Base-by-base conservation (phyloP, 2,329 filamentous ascomycete genomes). In the Fusarium floridanum region DNA sequence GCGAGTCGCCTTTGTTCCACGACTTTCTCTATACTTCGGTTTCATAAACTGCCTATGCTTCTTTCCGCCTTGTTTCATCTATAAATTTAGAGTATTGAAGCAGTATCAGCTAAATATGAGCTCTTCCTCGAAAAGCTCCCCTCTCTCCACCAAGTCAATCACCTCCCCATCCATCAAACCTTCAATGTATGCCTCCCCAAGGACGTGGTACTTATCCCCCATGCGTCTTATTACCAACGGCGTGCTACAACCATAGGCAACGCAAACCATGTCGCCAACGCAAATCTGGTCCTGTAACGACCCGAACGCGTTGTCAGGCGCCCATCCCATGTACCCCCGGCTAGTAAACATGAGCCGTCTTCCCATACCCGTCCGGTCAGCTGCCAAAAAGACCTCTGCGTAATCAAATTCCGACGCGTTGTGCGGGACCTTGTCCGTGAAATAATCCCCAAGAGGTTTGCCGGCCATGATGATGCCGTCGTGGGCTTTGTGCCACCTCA, bases 151-250 rank as follows among this genome's bases (percentile, higher is more conserved):
- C 53, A 60, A 20, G 8, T 16, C 24, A 24, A 63, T 56, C 41
- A 29, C 62, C 34, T 71, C 66, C 43, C 62, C 66, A 55, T 69
- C 66, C 69, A 71, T 66, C 34, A 71, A 36, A 8, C 69, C 69
- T 39, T 71, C 61, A 6, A 71, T 37, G 34, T 71, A 71, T 27
- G 69, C 69, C 62, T 71, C 69, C 11, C 69, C 69, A 20, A 71
- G 43, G 11, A 69, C 69, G 17, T 60, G 37, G 36, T 45, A 60
- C 11, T 59, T 55, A 11, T 63, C 69, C 9, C 59, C 62, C 24
- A 53, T 24, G 2, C 37, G 36, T n/a, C 66, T 57, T 27, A 70
- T 48, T 8, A 69, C 37, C 34, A 71, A 45, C 20, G 62, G 66
- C 2, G 66, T 71, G 53, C 69, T 71, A 24, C 69, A 71, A 36